phyloP scores from a whole-genome alignment of 1,284 basidiomycete species.

The Ustanciosporium gigantosporum region DNA sequence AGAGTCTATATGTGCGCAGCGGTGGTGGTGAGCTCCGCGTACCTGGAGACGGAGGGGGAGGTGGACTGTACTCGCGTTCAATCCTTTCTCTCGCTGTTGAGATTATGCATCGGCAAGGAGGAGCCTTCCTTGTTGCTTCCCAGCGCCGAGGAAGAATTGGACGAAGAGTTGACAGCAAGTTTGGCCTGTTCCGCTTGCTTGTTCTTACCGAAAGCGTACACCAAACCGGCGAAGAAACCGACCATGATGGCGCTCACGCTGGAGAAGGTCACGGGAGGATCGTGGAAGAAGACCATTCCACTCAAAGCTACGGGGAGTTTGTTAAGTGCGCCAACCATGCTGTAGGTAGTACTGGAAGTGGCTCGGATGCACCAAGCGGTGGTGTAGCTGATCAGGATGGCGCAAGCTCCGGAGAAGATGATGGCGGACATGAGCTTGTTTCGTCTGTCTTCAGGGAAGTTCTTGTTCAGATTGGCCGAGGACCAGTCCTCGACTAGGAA shows the following conservation, averaged over 20 bases:
- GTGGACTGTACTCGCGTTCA: too few species aligned
- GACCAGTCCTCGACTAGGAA: slow-evolving; percentile 90
- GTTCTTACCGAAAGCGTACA: slow-evolving; percentile 59
- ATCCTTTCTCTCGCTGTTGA: too few species aligned
- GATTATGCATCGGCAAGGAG: slow-evolving; percentile 29
- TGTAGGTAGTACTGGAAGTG: slow-evolving; percentile 96
- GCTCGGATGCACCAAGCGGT: slow-evolving; percentile 98
- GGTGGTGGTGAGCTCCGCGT: too few species aligned
- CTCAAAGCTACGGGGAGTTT: slow-evolving; percentile 86
- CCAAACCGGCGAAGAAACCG: slow-evolving; percentile 80
- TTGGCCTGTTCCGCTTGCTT: slow-evolving; percentile 53
- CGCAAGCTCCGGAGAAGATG: slow-evolving; percentile 91
- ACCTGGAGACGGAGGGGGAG: too few species aligned
- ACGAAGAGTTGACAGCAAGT: slow-evolving; percentile 25
- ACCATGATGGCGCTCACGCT: slow-evolving; percentile 83
- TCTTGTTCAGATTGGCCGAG: slow-evolving; percentile 73
- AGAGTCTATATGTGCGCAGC: too few species aligned
- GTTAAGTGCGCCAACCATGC: slow-evolving; percentile 98
- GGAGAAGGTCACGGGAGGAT: slow-evolving; percentile 74
- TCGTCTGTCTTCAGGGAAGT: slow-evolving; percentile 87
- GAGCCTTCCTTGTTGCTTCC: slow-evolving; percentile 18
- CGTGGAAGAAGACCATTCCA: slow-evolving; percentile 67
- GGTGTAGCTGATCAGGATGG: slow-evolving; percentile 95
- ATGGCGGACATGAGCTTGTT: slow-evolving; percentile 82
- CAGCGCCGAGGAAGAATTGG: slow-evolving; percentile 22